phyloP scores from a whole-genome alignment of 176 grass and related monocot genomes.

The Juncus effusus region DNA sequence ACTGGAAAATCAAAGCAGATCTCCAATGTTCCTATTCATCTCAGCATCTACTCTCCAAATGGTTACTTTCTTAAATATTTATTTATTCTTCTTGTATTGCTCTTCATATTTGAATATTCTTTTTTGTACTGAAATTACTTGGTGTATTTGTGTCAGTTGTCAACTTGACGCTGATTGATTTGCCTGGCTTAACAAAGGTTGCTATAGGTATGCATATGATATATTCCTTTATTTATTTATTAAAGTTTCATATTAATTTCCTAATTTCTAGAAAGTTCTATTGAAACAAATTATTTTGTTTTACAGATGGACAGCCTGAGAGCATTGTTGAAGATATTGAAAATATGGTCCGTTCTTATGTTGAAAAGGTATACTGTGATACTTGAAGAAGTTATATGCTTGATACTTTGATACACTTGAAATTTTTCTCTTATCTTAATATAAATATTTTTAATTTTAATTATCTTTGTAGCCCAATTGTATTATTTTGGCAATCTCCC shows the following conservation, averaged over 20 bases:
- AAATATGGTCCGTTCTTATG: constrained; percentile 70
- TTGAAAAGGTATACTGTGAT: no score
- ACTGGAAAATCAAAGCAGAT: constrained; percentile 86
- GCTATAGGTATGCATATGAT: constrained; percentile 50
- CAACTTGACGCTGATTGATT: constrained; percentile 91
- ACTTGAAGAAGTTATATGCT: background rate
- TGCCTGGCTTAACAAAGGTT: constrained; percentile 88
- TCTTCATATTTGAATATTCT: constrained; percentile 1
- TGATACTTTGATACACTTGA: background rate
- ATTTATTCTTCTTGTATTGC: background rate
- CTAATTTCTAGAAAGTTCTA: background rate
- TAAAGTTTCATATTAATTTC: constrained; percentile 9
- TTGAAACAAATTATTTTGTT: constrained; percentile 27
- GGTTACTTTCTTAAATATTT: constrained; percentile 31
- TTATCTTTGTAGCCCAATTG: constrained; percentile 66
- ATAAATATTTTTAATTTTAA: background rate
- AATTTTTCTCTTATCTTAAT: background rate
- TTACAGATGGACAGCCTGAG: constrained; percentile 84
- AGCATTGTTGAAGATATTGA: constrained; percentile 85
- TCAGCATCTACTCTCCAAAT: constrained; percentile 90
- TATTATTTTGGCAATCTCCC: constrained; percentile 81
- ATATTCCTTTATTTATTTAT: background rate
- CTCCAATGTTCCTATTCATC: constrained; percentile 93
- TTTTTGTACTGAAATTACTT: background rate
- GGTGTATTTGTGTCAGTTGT: constrained; percentile 59